A percentile compares a stretch with the other conserved stretches of the same genome.
phyloP scores from a whole-genome alignment of 148 eudicot genomes.

The Diospyros kaki region DNA sequence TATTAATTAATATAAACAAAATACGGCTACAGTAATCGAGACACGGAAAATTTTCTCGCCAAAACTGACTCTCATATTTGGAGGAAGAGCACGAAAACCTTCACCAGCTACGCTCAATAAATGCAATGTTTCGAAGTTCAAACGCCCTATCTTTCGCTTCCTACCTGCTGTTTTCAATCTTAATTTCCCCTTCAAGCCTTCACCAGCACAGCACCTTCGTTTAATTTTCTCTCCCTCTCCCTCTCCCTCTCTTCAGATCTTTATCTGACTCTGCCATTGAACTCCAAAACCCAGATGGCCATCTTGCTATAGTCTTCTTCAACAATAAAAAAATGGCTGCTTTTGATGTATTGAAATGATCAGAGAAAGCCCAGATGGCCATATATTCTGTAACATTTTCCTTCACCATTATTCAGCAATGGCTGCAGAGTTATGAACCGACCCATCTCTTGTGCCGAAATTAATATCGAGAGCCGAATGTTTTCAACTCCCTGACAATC shows the following conservation, averaged over 20 bases:
- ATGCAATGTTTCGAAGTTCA: too few relatives aligned
- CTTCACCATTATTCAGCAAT: too few relatives aligned
- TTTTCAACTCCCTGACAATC: background rate
- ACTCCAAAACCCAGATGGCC: background rate
- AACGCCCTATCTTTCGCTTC: background rate
- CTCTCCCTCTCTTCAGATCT: background rate
- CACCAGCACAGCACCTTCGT: background rate
- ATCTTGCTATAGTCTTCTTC: background rate
- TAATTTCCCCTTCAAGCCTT: background rate
- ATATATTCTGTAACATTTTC: too few relatives aligned
- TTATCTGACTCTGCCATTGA: background rate
- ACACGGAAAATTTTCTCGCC: too few relatives aligned
- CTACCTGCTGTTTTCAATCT: background rate
- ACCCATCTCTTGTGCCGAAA: background rate
- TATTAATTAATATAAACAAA: too few relatives aligned
- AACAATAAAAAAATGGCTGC: background rate
- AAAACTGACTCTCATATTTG: too few relatives aligned
- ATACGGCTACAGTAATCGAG: too few relatives aligned
- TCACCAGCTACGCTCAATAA: too few relatives aligned
- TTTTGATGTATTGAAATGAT: background rate
- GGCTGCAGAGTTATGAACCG: background rate
- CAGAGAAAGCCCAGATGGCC: background rate
- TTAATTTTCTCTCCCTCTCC: background rate
- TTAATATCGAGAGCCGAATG: background rate
- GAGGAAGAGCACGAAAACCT: too few relatives aligned